Conservation (phyloP, 1,284 basidiomycete genomes). For the Kalmanozyma brasiliensis region DNA sequence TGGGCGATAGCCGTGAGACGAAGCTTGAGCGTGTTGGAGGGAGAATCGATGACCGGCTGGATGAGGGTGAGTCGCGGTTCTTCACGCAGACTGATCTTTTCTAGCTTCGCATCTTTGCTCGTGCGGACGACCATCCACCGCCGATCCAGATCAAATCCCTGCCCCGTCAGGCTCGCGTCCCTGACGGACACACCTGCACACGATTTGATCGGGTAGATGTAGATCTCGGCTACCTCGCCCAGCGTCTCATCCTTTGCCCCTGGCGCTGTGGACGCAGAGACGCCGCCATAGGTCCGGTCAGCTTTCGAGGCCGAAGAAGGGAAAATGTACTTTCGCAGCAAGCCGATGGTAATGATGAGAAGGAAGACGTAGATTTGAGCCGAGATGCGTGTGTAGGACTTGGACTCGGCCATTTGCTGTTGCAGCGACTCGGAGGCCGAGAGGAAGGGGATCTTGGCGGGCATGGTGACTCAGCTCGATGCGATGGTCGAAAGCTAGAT, state of each 20-base stretch:
- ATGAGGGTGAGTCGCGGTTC: slow-evolving; percentile 50
- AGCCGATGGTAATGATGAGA: slow-evolving; percentile 29
- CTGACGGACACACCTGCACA: slow-evolving; percentile 40
- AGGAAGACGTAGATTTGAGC: slow-evolving; percentile 44
- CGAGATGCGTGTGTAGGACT: slow-evolving; percentile 15
- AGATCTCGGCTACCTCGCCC: slow-evolving; percentile 43
- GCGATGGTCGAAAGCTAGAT: no score
- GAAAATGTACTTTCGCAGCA: slow-evolving; percentile 23
- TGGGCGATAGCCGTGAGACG: slow-evolving; percentile 13
- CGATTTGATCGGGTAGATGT: slow-evolving; percentile 58
- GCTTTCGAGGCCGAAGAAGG: neutral
- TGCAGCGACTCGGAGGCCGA: slow-evolving; percentile 31
- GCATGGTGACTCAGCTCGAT: no score
- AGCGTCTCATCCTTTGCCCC: slow-evolving; percentile 49
- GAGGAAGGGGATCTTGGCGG: slow-evolving; percentile 43
- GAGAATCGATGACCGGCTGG: slow-evolving; percentile 33
- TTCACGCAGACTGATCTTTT: slow-evolving; percentile 41
- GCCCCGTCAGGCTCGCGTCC: slow-evolving; percentile 15
- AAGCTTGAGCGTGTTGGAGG: slow-evolving; percentile 15
- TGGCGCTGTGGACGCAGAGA: neutral
- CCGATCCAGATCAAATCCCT: slow-evolving; percentile 56
- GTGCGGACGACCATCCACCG: slow-evolving; percentile 52
- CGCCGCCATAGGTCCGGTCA: slow-evolving; percentile 4
- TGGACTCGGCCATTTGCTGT: slow-evolving; percentile 23
- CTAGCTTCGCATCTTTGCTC: slow-evolving; percentile 7